Evolutionary conservation across 805 yeast genomes (phyloP).

Genomic region (Kodamaea leandrae): DNA sequence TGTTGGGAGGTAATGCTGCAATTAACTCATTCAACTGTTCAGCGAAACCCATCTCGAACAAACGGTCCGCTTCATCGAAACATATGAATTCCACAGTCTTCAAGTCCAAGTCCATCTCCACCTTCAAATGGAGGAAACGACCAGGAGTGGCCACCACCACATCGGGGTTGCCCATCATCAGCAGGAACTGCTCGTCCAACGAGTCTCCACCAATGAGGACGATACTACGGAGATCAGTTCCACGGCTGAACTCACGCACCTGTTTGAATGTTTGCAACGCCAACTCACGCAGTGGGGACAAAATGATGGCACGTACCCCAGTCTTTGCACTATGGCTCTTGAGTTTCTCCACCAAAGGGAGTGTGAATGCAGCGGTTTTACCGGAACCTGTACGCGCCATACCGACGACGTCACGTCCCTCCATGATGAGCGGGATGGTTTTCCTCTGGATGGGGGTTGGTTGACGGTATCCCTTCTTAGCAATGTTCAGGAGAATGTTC

Average conservation of each 20-base stretch:
- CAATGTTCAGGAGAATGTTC: constrained; percentile 62
- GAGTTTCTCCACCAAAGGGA: constrained; percentile 85
- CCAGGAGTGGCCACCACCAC: constrained; percentile 97
- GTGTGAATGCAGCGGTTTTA: constrained; percentile 93
- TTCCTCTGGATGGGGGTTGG: constrained; percentile 99
- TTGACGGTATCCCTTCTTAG: constrained; percentile 83
- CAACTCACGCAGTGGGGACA: constrained; percentile 95
- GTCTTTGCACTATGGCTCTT: constrained; percentile 81
- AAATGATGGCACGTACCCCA: constrained; percentile 83
- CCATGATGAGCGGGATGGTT: constrained; percentile 86
- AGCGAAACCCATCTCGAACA: constrained; percentile 94
- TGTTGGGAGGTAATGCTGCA: constrained; percentile 72
- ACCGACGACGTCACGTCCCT: constrained; percentile 92
- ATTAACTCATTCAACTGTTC: constrained; percentile 89
- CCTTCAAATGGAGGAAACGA: constrained; percentile 89
- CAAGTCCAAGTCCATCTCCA: constrained; percentile 89
- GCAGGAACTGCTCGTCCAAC: constrained; percentile 90
- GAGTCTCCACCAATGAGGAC: constrained; percentile 97
- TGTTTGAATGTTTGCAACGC: constrained; percentile 91
- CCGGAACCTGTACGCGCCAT: constrained; percentile 99
- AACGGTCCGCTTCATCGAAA: constrained; percentile 95
- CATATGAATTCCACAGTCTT: constrained; percentile 84
- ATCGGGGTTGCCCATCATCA: constrained; percentile 94
- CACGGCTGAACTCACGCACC: constrained; percentile 81
- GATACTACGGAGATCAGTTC: constrained; percentile 77